These are phyloP conservation scores for Erysimum cheiranthoides DNA, from an alignment of 345 rosid species.

Conservation along the genomic window DNA sequence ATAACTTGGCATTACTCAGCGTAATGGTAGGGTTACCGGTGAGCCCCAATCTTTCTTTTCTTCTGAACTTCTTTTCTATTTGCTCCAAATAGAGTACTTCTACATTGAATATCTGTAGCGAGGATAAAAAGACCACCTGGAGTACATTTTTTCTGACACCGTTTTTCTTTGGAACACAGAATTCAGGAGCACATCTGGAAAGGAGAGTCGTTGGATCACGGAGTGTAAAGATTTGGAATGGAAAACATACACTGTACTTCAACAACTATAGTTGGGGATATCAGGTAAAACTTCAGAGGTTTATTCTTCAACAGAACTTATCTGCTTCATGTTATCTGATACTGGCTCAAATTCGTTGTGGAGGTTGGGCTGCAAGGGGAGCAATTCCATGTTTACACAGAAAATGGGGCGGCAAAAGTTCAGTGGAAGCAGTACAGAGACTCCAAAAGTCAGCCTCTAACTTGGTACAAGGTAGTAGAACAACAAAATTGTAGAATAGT, in stretches of 20 bases:
- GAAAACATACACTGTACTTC: constrained; percentile 42
- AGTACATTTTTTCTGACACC: constrained; percentile 20
- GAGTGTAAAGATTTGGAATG: constrained; percentile 49
- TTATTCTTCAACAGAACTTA: constrained; percentile 10
- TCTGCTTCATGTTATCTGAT: constrained; percentile 34
- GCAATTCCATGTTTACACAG: constrained; percentile 53
- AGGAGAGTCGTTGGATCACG: constrained; percentile 59
- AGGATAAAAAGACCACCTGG: neutral
- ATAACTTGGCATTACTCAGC: constrained; percentile 75
- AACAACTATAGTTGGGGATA: constrained; percentile 69
- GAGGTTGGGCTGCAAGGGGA: constrained; percentile 83
- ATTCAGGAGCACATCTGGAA: constrained; percentile 77
- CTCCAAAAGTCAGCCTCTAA: constrained; percentile 54
- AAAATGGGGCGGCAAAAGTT: constrained; percentile 49
- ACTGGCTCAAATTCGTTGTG: constrained; percentile 21
- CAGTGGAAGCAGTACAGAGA: constrained; percentile 57
- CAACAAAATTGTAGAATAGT: constrained; percentile 6
- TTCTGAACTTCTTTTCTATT: neutral
- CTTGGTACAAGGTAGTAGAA: constrained; percentile 81
- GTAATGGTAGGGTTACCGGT: constrained; percentile 90
- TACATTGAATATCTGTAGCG: neutral
- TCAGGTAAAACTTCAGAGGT: constrained; percentile 53
- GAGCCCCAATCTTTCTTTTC: constrained; percentile 31
- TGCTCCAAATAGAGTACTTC: constrained; percentile 28
- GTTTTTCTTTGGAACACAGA: constrained; percentile 42